These are phyloP conservation scores for Oryza rufipogon DNA, from an alignment of 176 grass and related monocot species.

Conservation along the genomic window DNA sequence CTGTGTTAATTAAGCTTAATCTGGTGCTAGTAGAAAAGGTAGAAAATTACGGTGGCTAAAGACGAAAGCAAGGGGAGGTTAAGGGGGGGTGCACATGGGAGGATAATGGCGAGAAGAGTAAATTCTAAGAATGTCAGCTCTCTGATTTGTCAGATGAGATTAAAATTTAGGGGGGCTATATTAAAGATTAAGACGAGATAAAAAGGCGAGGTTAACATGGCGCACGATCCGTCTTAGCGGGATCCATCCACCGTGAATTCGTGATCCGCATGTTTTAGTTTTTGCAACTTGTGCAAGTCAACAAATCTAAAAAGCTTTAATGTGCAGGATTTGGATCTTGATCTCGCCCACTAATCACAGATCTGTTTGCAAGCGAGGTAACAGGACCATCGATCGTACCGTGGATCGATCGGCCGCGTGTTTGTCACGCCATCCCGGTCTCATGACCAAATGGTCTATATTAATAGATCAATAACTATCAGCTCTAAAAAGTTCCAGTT, in stretches of 20 bases:
- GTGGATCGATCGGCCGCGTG: background rate
- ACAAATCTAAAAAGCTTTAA: background rate
- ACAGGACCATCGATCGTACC: slow-evolving; percentile 17
- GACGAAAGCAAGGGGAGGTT: background rate
- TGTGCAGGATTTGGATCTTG: slow-evolving; percentile 21
- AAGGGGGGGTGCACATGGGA: slow-evolving; percentile 10
- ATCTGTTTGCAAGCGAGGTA: slow-evolving; percentile 30
- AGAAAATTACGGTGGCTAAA: background rate
- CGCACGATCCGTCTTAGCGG: background rate
- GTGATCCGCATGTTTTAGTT: background rate
- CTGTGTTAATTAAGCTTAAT: background rate
- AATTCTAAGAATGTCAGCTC: slow-evolving; percentile 48
- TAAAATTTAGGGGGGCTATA: background rate
- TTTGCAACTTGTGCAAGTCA: background rate
- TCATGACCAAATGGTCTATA: background rate
- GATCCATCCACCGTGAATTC: background rate
- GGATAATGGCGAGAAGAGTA: background rate
- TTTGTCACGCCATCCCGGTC: background rate
- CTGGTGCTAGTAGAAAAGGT: background rate
- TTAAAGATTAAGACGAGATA: background rate
- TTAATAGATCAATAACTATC: background rate
- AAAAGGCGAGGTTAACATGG: background rate
- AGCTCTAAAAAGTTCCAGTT: background rate
- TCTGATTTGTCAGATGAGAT: slow-evolving; percentile 22
- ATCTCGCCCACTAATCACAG: background rate